Evolutionary conservation across 2,329 filamentous ascomycete genomes (phyloP), one percentile per base, ranked within the genome.

Genomic region (Sporothrix pseudoabietina): DNA sequence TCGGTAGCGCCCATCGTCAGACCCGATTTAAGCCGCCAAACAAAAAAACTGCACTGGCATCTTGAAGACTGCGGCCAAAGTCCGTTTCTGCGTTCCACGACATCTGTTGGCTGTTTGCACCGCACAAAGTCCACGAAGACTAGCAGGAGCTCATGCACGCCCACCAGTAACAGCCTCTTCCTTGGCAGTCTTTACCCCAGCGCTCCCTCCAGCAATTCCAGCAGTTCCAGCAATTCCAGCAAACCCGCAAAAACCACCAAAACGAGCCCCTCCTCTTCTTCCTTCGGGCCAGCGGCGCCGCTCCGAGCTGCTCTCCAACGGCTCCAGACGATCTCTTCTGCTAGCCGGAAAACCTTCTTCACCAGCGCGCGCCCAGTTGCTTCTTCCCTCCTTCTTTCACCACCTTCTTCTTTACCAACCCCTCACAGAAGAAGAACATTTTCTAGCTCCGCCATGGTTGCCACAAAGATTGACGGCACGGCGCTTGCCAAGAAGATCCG

Each of bases 401-500:
- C 32, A 3, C 14, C 9, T 10, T 41, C 22, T 26, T 39, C 70
- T 14, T 7, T 52, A 19, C 2, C 30, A 10, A 69, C 35, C 41
- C 22, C 59, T 47, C 41, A 16, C 14, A 22, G 7, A 19, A 63
- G 7, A 19, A 63, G 76, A n/a, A 55, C 57, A 74, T 86, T 85
- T 78, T 83, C 83, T 57, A 83, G 83, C 77, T 89, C 87, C 76
- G 78, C 84, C 80, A 98, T 98, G 94, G 89, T 90, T 78, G 95
- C 94, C 77, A 89, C 87, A 79, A 97, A 94, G 86, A 96, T 99
- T 79, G 96, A 99, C 85, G 96, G 96, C 85, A 97, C 91, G 73
- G 94, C 93, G 81, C 94, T 98, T 85, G 96, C 96, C 78, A 97
- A 95, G 86, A 88, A 86, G 81, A 97, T 98, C 81, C 91, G 96